Evolutionary conservation across 352 stramenopile genomes (phyloP), one percentile per base, ranked within the genome.

Genomic region (Phytophthora pisi): DNA sequence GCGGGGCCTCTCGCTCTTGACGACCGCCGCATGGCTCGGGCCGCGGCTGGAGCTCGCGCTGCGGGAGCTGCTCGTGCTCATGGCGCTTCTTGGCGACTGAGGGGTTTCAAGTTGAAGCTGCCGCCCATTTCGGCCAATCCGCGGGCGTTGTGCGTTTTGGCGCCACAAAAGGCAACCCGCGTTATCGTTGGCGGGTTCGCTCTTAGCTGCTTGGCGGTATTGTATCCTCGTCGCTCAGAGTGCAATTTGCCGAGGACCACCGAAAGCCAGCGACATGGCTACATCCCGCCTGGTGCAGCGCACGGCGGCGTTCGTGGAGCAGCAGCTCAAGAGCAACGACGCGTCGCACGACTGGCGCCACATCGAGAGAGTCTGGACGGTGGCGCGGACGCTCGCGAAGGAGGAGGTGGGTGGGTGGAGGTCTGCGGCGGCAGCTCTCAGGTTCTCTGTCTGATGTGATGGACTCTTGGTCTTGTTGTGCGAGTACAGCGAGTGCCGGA

Each of bases 271-370:
- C 18, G 57, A 64, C 28, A 75, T 80, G 74, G 72, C 79, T 67
- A 68, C 79, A 38, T 88, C 81, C 47, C 51, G 70, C 59, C 68
- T 95, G 26, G 85, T 95, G 51, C 70, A 85, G 54, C 77, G 81
- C 34, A 96, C 88, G 5, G 86, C 79, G 3, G 80, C 75, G 31
- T 96, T 93, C 58, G 88, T 95, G 38, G 74, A 87, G 65, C 65
- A 79, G n/a, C 75, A 90, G 60, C 79, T 95, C 28, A 72, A 85
- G 59, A 74, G 63, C 31, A 93, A 93, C 69, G 88, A 96, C 53
- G 88, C 88, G 24, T 96, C 88, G 20, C 86, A 93, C 66, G 91
- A 97, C 59, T 97, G 86, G 79, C 75, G 81, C 45, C 91, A 97
- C 72, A 96, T 97, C 42, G 87, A 96, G 58, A 86, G 91, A 45